phyloP scores from a whole-genome alignment of 2,329 filamentous ascomycete species.

The Rhytidhysteron rufulum region DNA sequence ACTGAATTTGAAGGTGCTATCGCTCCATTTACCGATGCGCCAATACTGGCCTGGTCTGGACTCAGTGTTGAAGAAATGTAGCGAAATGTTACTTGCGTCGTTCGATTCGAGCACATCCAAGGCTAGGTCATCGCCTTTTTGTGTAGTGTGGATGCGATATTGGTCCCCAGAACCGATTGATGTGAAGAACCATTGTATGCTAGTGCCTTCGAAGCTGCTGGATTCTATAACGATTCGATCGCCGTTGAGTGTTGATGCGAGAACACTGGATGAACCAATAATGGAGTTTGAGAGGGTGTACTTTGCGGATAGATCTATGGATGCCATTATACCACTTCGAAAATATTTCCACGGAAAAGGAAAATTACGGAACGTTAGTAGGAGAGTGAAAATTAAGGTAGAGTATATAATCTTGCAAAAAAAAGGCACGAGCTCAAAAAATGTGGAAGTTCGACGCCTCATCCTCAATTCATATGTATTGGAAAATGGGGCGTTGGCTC shows the following conservation, averaged over 20 bases:
- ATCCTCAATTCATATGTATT: no score
- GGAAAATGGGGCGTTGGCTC: no score
- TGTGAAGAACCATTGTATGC: neutral
- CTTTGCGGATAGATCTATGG: neutral
- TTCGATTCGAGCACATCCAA: neutral
- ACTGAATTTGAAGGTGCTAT: neutral
- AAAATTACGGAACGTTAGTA: no score
- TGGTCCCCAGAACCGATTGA: neutral
- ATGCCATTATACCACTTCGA: neutral
- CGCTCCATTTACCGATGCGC: neutral
- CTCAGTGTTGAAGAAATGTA: neutral
- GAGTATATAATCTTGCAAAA: no score
- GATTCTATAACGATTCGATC: neutral
- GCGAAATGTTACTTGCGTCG: neutral
- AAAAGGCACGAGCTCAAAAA: no score
- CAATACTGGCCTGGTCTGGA: neutral
- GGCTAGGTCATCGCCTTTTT: neutral
- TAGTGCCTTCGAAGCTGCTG: neutral
- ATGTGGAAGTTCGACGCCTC: no score
- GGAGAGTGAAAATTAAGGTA: no score
- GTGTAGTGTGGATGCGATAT: neutral
- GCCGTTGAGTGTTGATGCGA: neutral
- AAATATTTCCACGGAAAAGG: no score
- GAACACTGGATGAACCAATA: neutral
- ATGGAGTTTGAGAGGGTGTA: neutral